These are phyloP conservation scores for Priceomyces carsonii DNA, from an alignment of 805 yeast genomes.

Conservation along the genomic window DNA sequence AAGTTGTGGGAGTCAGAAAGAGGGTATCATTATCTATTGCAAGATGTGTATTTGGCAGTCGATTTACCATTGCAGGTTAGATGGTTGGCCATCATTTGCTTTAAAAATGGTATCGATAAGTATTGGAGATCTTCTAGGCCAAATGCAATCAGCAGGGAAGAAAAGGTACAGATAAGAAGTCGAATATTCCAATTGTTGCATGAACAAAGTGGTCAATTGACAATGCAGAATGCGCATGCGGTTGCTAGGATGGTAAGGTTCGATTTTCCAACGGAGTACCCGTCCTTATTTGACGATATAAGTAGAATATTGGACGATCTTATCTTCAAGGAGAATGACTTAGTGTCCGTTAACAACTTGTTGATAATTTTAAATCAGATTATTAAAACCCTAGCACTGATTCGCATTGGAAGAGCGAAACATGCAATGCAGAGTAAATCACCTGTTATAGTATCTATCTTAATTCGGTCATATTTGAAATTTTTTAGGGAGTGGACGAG, in stretches of 20 bases:
- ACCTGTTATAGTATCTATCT: slow-evolving; percentile 58
- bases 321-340: slow-evolving; percentile 40
- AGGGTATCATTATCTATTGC: slow-evolving; percentile 60
- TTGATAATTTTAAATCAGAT: slow-evolving; percentile 74
- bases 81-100: slow-evolving; percentile 85
- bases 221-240: slow-evolving; percentile 84
- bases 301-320: slow-evolving; percentile 46
- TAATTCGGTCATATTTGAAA: slow-evolving; percentile 58
- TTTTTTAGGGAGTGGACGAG: slow-evolving; percentile 66
- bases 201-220: slow-evolving; percentile 72
- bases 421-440: slow-evolving; percentile 75
- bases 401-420: slow-evolving; percentile 80
- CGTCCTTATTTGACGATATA: slow-evolving; percentile 68
- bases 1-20: slow-evolving; percentile 66
- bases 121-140: slow-evolving; percentile 77
- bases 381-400: slow-evolving; percentile 69
- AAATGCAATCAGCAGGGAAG: slow-evolving; percentile 56
- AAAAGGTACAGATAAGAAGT: slow-evolving; percentile 61
- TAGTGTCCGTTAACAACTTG: slow-evolving; percentile 59
- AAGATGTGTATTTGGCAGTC: slow-evolving; percentile 58
- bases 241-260: slow-evolving; percentile 73
- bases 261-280: slow-evolving; percentile 91
- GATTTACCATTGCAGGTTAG: slow-evolving; percentile 64
- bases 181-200: slow-evolving; percentile 59
- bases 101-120: slow-evolving; percentile 84